Conservation (phyloP, 768 basidiomycete species). For the Boletus rubroflammeus region DNA sequence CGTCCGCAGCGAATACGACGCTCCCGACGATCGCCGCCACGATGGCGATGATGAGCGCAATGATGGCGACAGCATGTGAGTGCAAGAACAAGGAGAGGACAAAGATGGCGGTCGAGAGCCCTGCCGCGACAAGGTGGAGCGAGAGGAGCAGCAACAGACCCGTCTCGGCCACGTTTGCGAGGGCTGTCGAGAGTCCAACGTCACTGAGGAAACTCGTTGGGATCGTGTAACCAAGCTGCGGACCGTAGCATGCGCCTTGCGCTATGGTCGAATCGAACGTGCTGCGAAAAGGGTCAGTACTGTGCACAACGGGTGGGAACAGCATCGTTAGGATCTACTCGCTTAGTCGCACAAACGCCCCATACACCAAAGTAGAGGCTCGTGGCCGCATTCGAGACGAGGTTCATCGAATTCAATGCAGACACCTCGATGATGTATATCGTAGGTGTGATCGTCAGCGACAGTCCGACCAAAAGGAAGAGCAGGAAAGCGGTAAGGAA, state of each 20-base stretch:
- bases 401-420: slow-evolving; percentile 28
- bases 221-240: slow-evolving; percentile 66
- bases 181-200: slow-evolving; percentile 41
- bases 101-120: slow-evolving; percentile 51
- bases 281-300: slow-evolving; percentile 8
- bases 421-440: slow-evolving; percentile 57
- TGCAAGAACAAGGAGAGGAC: slow-evolving; percentile 56
- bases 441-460: slow-evolving; percentile 67
- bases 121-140: slow-evolving; percentile 66
- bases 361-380: slow-evolving; percentile 75
- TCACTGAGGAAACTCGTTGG: slow-evolving; percentile 41
- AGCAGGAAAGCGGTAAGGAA: slow-evolving; percentile 67
- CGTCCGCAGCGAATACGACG: slow-evolving; percentile 57
- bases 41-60: slow-evolving; percentile 56
- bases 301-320: too few species aligned
- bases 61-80: slow-evolving; percentile 51
- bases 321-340: background rate
- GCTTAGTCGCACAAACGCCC: slow-evolving; percentile 73
- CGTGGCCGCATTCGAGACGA: slow-evolving; percentile 51
- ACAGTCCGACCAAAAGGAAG: slow-evolving; percentile 71
- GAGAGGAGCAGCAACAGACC: slow-evolving; percentile 54
- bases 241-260: slow-evolving; percentile 52
- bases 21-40: slow-evolving; percentile 52
- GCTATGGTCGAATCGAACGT: background rate
- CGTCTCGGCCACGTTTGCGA: slow-evolving; percentile 47